Percentiles rank a stretch among this genome's conserved stretches.
Evolutionary conservation across 169 alveolate species (phyloP).

Genomic region (Cryptosporidium sp.): DNA sequence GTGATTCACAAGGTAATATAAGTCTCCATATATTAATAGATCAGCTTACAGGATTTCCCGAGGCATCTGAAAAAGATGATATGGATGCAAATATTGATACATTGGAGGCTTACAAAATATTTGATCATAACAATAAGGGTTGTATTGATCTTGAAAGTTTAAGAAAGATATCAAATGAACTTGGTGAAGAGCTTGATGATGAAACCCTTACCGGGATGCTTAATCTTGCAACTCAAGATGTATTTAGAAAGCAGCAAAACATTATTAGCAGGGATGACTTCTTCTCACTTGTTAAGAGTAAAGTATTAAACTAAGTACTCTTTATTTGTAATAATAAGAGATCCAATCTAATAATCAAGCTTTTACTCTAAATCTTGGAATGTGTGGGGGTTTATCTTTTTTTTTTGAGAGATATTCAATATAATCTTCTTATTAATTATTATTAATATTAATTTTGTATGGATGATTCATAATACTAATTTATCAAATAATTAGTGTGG

Average conservation of each 20-base stretch:
- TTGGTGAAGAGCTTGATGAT: conserved; percentile 75
- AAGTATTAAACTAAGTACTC: conserved; percentile 38
- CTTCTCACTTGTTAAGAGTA: conserved; percentile 61
- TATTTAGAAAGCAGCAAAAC: conserved; percentile 58
- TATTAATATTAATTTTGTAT: neutral
- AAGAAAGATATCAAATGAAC: conserved; percentile 52
- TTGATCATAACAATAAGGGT: conserved; percentile 58
- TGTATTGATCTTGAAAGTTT: conserved; percentile 64
- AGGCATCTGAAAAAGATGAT: conserved; percentile 68
- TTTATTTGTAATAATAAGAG: neutral
- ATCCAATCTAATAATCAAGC: conserved; percentile 2
- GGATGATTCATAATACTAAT: neutral
- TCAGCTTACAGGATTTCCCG: conserved; percentile 67
- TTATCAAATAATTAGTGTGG: conserved; percentile 10
- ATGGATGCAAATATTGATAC: conserved; percentile 74
- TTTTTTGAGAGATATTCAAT: neutral
- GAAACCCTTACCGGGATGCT: conserved; percentile 74
- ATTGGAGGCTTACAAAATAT: conserved; percentile 71
- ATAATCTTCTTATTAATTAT: neutral
- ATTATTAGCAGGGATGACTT: conserved; percentile 73
- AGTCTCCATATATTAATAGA: conserved; percentile 60
- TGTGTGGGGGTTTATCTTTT: neutral
- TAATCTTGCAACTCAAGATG: conserved; percentile 69
- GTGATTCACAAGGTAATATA: conserved; percentile 70
- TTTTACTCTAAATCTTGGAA: neutral